Base-by-base conservation (phyloP, 2,329 filamentous ascomycete species). In the Pseudogymnoascus sp. region DNA sequence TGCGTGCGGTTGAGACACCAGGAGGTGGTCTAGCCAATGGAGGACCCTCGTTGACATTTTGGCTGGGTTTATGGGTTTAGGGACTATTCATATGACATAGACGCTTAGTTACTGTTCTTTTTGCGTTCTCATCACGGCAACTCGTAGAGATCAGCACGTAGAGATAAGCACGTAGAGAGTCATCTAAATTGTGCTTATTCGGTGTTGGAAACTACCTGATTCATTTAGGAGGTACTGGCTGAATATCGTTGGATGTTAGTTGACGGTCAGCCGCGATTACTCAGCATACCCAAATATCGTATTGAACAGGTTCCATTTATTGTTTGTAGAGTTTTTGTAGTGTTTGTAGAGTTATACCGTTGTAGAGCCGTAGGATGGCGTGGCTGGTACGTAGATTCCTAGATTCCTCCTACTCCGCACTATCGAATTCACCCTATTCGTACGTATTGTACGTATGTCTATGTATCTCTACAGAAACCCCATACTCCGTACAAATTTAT, bases 381-480 rank as follows among this genome's bases (percentile, higher is more conserved):
- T 43, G 21, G 42, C 38, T 46, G 43, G 21, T 49, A 49, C 12
- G 11, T 25, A 28, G 23, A 25, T 46, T 23, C 18, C 9, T 14
- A 14, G 18, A 14, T 14, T 46, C 42, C 18, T 11, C n/a, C 11
- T n/a, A 25, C 43, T 49, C 43, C 43, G 21, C 21, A 28, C 43
- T 49, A 49, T 49, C 14, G 43, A 49, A 49, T 49, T 49, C 43
- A 49, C 43, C 42, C 43, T 14, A 49, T 49, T 49, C 43, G 43
- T 46, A 46, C 42, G 40, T 25, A 46, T 43, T 7, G 25, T 31
- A 9, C 3, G 11, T 25, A 12, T 46, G 21, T 46, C 9, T 46
- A 46, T 21, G 40, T 42, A 23, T 18, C 14, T 38, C 5, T n/a
- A 8, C 37, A 38, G 14, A 38, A 6, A 38, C 37, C 37, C 37